phyloP scores from a whole-genome alignment of 352 stramenopile species.

The Pythium pyrilobum region DNA sequence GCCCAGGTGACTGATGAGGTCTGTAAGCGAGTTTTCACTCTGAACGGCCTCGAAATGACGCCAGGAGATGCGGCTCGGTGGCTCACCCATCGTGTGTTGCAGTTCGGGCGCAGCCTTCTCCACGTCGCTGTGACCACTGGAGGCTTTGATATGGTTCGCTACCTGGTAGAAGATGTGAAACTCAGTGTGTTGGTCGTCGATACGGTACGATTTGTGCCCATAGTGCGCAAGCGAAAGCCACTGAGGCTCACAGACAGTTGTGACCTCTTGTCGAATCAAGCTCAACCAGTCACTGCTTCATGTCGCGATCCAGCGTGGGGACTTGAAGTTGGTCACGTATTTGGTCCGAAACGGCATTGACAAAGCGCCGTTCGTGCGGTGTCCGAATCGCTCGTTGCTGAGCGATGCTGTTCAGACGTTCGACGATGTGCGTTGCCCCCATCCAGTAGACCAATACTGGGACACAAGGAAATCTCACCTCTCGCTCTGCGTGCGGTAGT shows the following conservation, averaged over 20 bases:
- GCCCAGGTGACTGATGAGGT: not conserved
- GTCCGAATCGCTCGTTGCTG: constrained; percentile 8
- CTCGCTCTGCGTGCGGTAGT: not conserved
- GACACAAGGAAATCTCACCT: not conserved
- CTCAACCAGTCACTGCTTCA: constrained; percentile 7
- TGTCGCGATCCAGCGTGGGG: not conserved
- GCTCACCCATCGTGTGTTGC: not conserved
- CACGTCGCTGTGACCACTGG: not conserved
- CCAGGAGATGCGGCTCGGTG: not conserved
- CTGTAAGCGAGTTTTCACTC: not conserved
- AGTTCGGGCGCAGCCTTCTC: not conserved
- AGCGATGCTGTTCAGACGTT: constrained; percentile 1
- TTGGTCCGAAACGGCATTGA: not conserved
- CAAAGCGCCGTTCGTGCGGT: constrained; percentile 3
- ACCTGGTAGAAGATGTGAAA: not conserved
- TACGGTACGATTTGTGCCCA: not conserved
- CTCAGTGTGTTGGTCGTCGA: not conserved
- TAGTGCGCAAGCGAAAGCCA: not conserved
- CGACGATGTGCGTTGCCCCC: constrained; percentile 1
- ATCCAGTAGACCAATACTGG: not conserved
- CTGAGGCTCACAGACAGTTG: not conserved
- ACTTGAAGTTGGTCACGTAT: not conserved
- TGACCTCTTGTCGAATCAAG: not conserved
- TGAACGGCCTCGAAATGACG: not conserved
- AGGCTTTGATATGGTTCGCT: not conserved